Conservation (phyloP, 352 stramenopile genomes). For the Elongisporangium prolatum region DNA sequence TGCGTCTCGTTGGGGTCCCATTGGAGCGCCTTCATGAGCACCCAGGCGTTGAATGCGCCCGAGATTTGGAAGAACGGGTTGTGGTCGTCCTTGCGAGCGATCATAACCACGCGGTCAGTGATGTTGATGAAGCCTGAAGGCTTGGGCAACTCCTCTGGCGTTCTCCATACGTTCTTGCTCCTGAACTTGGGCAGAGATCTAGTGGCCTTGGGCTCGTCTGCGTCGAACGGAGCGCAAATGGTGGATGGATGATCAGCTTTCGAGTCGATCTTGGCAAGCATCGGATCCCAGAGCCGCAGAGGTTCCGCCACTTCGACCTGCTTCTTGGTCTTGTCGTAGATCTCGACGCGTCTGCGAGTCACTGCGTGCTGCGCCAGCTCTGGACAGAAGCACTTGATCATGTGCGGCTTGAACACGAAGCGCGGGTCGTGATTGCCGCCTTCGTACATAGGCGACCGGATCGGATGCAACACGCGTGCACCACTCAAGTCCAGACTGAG, state of each 20-base stretch:
- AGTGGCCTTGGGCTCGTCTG: too few relatives aligned
- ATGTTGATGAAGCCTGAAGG: background rate
- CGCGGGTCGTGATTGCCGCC: slow-evolving; percentile 24
- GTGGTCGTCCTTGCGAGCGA: slow-evolving; percentile 40
- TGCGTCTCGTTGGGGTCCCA: slow-evolving; percentile 28
- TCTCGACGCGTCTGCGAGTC: background rate
- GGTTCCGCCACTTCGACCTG: background rate
- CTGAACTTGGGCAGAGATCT: too few relatives aligned
- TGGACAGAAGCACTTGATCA: too few relatives aligned
- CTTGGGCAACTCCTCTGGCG: too few relatives aligned
- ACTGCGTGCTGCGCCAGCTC: background rate
- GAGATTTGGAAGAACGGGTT: slow-evolving; percentile 57
- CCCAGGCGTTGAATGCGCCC: slow-evolving; percentile 33
- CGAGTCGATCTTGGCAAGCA: background rate
- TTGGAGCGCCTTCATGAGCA: slow-evolving; percentile 21
- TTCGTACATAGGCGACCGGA: slow-evolving; percentile 20
- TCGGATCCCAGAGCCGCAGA: background rate
- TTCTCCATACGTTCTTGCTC: background rate
- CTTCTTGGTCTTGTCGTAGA: background rate
- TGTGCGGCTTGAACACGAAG: slow-evolving; percentile 18
- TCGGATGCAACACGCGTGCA: slow-evolving; percentile 14
- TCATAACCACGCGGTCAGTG: slow-evolving; percentile 15
- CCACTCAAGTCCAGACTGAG: slow-evolving; percentile 16
- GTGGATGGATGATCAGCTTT: background rate
- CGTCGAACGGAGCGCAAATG: background rate